Base-by-base conservation (phyloP, 2,329 filamentous ascomycete species). In the Ophiostoma pallidulum region DNA sequence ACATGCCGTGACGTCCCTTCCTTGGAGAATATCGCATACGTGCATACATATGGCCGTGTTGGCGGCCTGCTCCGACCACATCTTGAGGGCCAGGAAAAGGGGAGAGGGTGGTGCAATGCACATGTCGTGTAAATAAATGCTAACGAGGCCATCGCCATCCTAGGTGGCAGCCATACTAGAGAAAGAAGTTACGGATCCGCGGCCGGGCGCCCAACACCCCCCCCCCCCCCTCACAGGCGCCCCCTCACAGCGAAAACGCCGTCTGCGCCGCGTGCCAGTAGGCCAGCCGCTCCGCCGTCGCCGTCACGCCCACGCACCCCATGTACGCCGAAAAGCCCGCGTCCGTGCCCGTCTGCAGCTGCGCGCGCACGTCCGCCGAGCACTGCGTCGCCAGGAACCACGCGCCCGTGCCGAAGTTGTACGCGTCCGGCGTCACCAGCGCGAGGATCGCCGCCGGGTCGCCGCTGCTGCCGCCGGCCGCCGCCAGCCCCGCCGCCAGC, bases 351-450 rank as follows among this genome's bases (percentile, higher is more conserved):
- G 46, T 33, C n/a, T 57, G 51, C 33, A 77, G 63, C 22, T 52
- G 56, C 0, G 55, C 20, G 12, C 61, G 56, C 36, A 71, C 64
- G 3, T 53, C 52, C 1, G 51, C 8, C 3, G 52, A 36, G 58
- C 73, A 77, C 59, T 75, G 58, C 2, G 61, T 71, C 1, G 57
- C 58, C 20, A 74, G 56, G 60, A 70, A 78, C 75, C 75, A 78
- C 3, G 72, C 57, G 7, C 66, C 74, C 36, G 65, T 69, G 49
- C 63, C 73, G 60, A 78, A 78, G 64, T 76, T 75, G 64, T 70
- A 69, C 57, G 73, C 55, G 59, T 78, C 73, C 13, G 58, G 57
- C 3, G 58, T 64, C 36, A 78, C 64, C 18, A 75, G 62, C 18
- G 59, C 62, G 40, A 76, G 63, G 12, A 77, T 53, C 16, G 60